phyloP scores from a whole-genome alignment of 1,139 yeast species.

The Yamadazyma oceani region DNA sequence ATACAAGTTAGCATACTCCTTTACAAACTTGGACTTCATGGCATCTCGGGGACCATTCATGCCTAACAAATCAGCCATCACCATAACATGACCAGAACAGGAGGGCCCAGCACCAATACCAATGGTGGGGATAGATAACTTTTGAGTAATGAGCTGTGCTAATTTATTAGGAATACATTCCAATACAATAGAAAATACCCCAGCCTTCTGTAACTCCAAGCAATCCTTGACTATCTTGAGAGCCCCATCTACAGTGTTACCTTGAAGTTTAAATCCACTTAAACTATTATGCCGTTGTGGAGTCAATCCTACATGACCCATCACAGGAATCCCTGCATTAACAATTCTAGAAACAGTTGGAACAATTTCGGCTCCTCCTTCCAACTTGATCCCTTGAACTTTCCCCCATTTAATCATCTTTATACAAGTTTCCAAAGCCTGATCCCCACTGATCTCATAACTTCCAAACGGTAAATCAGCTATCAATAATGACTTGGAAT shows the following conservation, averaged over 20 bases:
- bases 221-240: slow-evolving; percentile 67
- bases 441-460: slow-evolving; percentile 63
- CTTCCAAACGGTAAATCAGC: slow-evolving; percentile 92
- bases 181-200: slow-evolving; percentile 71
- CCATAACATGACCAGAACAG: slow-evolving; percentile 89
- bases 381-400: slow-evolving; percentile 82
- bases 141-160: slow-evolving; percentile 63
- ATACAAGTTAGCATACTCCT: slow-evolving; percentile 59
- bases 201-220: slow-evolving; percentile 66
- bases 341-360: slow-evolving; percentile 50
- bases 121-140: slow-evolving; percentile 72
- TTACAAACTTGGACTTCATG: slow-evolving; percentile 70
- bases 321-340: slow-evolving; percentile 77
- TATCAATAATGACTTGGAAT: slow-evolving; percentile 62
- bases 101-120: slow-evolving; percentile 94
- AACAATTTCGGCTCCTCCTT: slow-evolving; percentile 70
- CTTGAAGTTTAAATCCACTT: slow-evolving; percentile 91
- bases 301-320: slow-evolving; percentile 91
- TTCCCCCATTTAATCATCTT: slow-evolving; percentile 60
- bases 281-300: slow-evolving; percentile 81
- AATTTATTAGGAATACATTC: slow-evolving; percentile 85
- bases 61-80: slow-evolving; percentile 81
- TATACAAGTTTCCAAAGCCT: slow-evolving; percentile 67
- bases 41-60: slow-evolving; percentile 55
- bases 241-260: slow-evolving; percentile 58